Evolutionary conservation across 2,329 filamentous ascomycete species (phyloP), one percentile per base, ranked within the genome.

Genomic region (Botrytis paeoniae): DNA sequence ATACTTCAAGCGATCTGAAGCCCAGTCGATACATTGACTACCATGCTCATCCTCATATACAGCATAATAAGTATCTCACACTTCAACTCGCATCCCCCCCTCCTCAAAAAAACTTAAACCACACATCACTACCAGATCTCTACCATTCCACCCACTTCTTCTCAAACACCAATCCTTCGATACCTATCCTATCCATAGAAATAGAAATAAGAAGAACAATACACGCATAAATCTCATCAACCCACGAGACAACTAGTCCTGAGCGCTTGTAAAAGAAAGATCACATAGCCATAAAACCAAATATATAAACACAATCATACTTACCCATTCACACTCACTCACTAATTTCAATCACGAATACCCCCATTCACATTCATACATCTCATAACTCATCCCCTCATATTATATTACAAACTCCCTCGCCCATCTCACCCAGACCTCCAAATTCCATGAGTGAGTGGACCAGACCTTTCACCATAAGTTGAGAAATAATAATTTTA

Each of bases 401-500:
- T 48, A 48, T 65, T 65, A 65, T 48, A 65, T 22, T 65, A 65
- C 22, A 65, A 32, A 65, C 41, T 29, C 37, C 61, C 14, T 43
- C 61, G 1, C 37, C 4, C 61, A 14, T 29, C 25, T 18, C 61
- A n/a, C 61, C 22, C 59, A 14, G 8, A 16, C 37, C 61, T n/a
- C 61, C 25, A 18, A 43, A 29, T 63, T 39, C 5, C 64, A 41
- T n/a, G 51, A 29, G 51, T 54, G 51, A 29, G 51, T 29, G n/a
- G n/a, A 54, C 25, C 51, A 29, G 14, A 6, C 51, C 51, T 54
- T 54, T 54, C 51, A 54, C 51, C 51, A 25, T 10, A n/a, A 62
- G 35, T 63, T 48, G 10, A n/a, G 10, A 65, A 29, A 61, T 45
- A n/a, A 70, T 70, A 61, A 61, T 70, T 60, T 70, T 59, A 70